Conservation (phyloP, 2,329 filamentous ascomycete species). For the Hypoxylon sp. region DNA sequence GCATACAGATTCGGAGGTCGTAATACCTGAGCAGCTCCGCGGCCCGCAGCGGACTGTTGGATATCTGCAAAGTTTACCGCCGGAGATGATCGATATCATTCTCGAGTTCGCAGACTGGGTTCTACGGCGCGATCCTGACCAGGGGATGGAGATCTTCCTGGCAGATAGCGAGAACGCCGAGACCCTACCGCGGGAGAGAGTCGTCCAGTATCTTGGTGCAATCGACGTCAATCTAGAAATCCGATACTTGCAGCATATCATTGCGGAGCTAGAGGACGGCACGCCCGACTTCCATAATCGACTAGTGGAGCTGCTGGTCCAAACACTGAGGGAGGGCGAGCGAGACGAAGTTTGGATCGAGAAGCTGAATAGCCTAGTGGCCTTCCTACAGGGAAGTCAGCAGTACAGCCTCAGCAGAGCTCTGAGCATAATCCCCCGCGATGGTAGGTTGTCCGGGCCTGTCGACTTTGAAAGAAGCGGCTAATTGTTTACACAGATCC, state of each 20-base stretch:
- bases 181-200: slow-evolving; percentile 80
- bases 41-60: slow-evolving; percentile 87
- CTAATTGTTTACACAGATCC: slow-evolving; percentile 70
- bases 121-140: slow-evolving; percentile 75
- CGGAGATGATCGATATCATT: slow-evolving; percentile 90
- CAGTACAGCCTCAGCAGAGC: slow-evolving; percentile 86
- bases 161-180: slow-evolving; percentile 96
- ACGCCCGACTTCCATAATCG: slow-evolving; percentile 90
- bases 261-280: slow-evolving; percentile 85
- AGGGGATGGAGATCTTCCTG: slow-evolving; percentile 93
- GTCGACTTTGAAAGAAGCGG: not conserved
- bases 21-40: slow-evolving; percentile 66
- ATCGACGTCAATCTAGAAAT: slow-evolving; percentile 81
- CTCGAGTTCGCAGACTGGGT: slow-evolving; percentile 94
- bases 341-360: slow-evolving; percentile 65
- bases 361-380: slow-evolving; percentile 75
- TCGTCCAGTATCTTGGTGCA: slow-evolving; percentile 78
- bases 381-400: slow-evolving; percentile 80
- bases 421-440: slow-evolving; percentile 80
- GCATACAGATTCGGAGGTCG: slow-evolving; percentile 49
- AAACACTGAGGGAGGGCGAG: slow-evolving; percentile 56
- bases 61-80: slow-evolving; percentile 90
- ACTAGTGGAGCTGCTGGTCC: slow-evolving; percentile 77
- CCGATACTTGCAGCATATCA: slow-evolving; percentile 89
- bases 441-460: slow-evolving; percentile 68